Evolutionary conservation across 768 basidiomycete species (phyloP).

Genomic region (Rhizopogon rudus): DNA sequence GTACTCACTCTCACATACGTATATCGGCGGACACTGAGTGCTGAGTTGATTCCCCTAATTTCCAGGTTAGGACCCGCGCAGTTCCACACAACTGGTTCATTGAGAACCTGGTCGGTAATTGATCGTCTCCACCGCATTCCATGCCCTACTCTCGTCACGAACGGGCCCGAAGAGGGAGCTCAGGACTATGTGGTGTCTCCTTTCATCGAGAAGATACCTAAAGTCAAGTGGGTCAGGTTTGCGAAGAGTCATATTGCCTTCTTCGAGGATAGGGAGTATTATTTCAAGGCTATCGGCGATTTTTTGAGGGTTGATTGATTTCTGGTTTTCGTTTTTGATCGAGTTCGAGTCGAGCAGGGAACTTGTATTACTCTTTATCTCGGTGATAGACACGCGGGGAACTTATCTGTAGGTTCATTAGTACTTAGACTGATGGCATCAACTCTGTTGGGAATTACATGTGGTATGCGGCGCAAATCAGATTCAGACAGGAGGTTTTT

Average conservation of each 20-base stretch:
- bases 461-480: no score
- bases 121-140: constrained; percentile 36
- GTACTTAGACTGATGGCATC: no score
- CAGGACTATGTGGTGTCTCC: constrained; percentile 29
- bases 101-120: constrained; percentile 44
- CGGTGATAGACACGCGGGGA: no score
- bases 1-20: neutral
- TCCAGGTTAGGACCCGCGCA: constrained; percentile 23
- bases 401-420: no score
- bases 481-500: no score
- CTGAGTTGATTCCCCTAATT: no score
- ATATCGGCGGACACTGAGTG: no score
- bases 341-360: neutral
- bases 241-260: constrained; percentile 22
- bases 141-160: constrained; percentile 34
- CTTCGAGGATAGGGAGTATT: constrained; percentile 16
- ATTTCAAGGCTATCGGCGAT: constrained; percentile 11
- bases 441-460: no score
- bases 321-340: neutral
- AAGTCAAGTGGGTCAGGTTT: constrained; percentile 32
- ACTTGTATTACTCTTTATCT: no score
- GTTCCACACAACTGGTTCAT: constrained; percentile 33
- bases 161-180: constrained; percentile 34
- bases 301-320: constrained; percentile 7
- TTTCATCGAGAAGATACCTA: constrained; percentile 28